These are phyloP conservation scores for Centella asiatica DNA, from an alignment of 129 eudicot species.

Conservation along the genomic window DNA sequence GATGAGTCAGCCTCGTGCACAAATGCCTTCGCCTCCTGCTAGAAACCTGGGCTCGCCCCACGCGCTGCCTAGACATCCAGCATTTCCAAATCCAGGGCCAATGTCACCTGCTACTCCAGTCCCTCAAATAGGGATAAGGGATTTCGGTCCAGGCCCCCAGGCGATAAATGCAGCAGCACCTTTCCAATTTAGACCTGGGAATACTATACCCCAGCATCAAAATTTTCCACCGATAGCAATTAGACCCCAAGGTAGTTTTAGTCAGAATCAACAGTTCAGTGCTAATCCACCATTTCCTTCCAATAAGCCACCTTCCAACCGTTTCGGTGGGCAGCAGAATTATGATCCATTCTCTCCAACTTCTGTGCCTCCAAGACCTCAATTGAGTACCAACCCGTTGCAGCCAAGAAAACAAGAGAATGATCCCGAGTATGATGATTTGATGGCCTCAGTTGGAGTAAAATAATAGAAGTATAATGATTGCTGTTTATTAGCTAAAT, in stretches of 20 bases:
- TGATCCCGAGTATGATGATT: slow-evolving; percentile 91
- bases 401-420: slow-evolving; percentile 45
- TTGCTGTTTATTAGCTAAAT: neutral
- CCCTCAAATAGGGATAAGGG: slow-evolving; percentile 51
- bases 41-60: slow-evolving; percentile 10
- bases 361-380: slow-evolving; percentile 41
- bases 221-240: slow-evolving; percentile 26
- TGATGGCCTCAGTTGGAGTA: slow-evolving; percentile 96
- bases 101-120: slow-evolving; percentile 18
- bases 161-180: slow-evolving; percentile 26
- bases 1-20: slow-evolving; percentile 37
- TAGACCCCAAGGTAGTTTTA: slow-evolving; percentile 31
- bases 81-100: slow-evolving; percentile 26
- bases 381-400: slow-evolving; percentile 26
- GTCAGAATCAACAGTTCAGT: slow-evolving; percentile 45
- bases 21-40: slow-evolving; percentile 16
- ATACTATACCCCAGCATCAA: slow-evolving; percentile 42
- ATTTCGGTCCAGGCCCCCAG: slow-evolving; percentile 33
- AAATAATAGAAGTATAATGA: slow-evolving; percentile 21
- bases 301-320: slow-evolving; percentile 24
- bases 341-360: slow-evolving; percentile 91
- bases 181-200: slow-evolving; percentile 44
- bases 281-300: slow-evolving; percentile 23
- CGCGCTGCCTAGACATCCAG: slow-evolving; percentile 30
- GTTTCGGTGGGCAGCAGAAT: slow-evolving; percentile 44